Evolutionary conservation across 2,329 filamentous ascomycete genomes (phyloP).

Genomic region (Talaromyces sp.): DNA sequence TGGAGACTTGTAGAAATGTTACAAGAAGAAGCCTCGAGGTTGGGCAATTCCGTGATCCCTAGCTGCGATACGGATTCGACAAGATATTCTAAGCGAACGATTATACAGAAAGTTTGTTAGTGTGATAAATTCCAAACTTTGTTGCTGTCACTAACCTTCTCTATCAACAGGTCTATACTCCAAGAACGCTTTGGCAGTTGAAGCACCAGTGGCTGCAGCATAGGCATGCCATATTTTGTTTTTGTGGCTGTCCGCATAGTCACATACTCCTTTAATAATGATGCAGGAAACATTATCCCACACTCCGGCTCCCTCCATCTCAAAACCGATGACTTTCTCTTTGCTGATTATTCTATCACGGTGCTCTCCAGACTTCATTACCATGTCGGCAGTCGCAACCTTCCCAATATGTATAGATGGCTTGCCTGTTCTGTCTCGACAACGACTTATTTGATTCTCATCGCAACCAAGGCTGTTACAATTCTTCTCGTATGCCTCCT

Average conservation of each 20-base stretch:
- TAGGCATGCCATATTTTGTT: not conserved
- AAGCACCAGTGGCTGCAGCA: not conserved
- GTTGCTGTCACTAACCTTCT: not conserved
- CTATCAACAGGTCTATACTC: not conserved
- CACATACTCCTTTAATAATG: slow-evolving; percentile 4
- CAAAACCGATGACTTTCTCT: slow-evolving; percentile 25
- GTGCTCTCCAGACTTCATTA: slow-evolving; percentile 11
- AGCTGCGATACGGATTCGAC: not conserved
- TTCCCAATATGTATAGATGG: not conserved
- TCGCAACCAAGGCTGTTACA: not conserved
- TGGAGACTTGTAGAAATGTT: not conserved
- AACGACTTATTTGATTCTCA: not conserved
- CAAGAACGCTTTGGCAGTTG: slow-evolving; percentile 3
- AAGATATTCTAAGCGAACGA: not conserved
- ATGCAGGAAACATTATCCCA: slow-evolving; percentile 22
- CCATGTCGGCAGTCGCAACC: not conserved
- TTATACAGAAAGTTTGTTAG: not conserved
- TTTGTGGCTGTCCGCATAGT: slow-evolving; percentile 12
- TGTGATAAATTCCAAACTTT: not conserved
- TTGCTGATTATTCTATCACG: not conserved
- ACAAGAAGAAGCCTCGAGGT: not conserved
- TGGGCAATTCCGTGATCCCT: not conserved
- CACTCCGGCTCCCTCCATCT: slow-evolving; percentile 31
- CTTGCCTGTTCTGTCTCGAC: not conserved
- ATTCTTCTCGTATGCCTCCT: not conserved